These are phyloP conservation scores for Colletotrichum truncatum DNA, from an alignment of 2,329 filamentous ascomycete species.

Conservation along the genomic window DNA sequence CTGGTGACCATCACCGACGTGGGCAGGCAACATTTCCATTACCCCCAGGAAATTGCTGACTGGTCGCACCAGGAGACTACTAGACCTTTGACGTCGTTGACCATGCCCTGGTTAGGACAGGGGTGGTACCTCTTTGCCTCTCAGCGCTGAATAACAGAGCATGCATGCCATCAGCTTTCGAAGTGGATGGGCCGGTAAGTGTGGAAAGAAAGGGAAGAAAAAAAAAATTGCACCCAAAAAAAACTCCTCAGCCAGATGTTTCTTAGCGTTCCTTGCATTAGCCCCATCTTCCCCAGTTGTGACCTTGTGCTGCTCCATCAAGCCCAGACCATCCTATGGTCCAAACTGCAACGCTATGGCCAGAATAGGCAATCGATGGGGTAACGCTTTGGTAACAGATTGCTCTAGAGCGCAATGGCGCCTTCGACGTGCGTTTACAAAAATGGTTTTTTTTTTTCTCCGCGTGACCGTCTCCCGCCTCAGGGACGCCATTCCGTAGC, in stretches of 20 bases:
- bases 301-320: too few species aligned
- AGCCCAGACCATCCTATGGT: conserved; percentile 2
- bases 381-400: conserved; percentile 29
- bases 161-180: conserved; percentile 19
- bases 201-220: background rate
- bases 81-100: conserved; percentile 24
- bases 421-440: too few species aligned
- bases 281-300: conserved; percentile 21
- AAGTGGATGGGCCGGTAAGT: background rate
- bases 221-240: too few species aligned
- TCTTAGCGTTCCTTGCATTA: conserved; percentile 29
- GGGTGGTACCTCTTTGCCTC: background rate
- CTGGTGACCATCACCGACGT: conserved; percentile 20
- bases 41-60: conserved; percentile 29
- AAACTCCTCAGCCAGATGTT: background rate
- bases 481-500: background rate
- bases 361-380: conserved; percentile 28
- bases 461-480: conserved; percentile 6
- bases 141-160: background rate
- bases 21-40: conserved; percentile 26
- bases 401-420: conserved; percentile 17
- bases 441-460: background rate
- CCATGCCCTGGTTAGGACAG: background rate
- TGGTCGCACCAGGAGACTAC: conserved; percentile 8
- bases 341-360: conserved; percentile 1